Evolutionary conservation across 139 green algal genomes (phyloP), one percentile per base, ranked within the genome.

Genomic region (Desmodesmus armatus): DNA sequence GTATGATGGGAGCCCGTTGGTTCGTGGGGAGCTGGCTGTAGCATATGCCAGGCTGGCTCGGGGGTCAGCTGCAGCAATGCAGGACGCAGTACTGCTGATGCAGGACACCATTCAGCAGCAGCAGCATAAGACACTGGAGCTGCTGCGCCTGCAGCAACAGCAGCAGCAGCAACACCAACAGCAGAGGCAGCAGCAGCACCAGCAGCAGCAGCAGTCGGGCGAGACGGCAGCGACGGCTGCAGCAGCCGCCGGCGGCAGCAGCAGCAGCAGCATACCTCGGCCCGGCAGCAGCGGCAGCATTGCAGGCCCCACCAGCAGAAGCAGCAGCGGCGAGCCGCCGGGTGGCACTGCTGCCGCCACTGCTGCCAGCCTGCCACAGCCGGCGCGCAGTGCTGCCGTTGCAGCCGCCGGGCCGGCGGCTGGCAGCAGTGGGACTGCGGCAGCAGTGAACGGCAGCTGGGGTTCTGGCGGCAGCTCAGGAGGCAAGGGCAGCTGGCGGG

Each of bases 1-100:
- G 43, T 95, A 95, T 58, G 93, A 97, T 85, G 92, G 88, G 19
- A 92, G 87, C 74, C 87, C 92, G 27, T 37, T 96, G 66, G 94
- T 97, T 62, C 88, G 95, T n/a, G 84, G 80, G 21, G 96, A 98
- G 89, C 83, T 97, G 39, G 96, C 94, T 2, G 87, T 91, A 21
- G 90, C 92, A 17, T 92, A 98, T 27, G 93, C 90, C 2, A 91
- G 95, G 41, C 82, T 98, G 44, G 91, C 94, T 9, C 73, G 86
- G 17, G 94, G 90, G 19, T 92, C 96, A 72, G 83, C 71, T 0
- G 49, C 85, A 62, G 82, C 29, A 27, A 37, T 89, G 35, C 43
- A 73, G 41, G 70, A 86, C 39, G 44, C 67, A 69, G 41, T 82
- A 33, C 17, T 31, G 11, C 62, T 84, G 0, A 66, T 81, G 43